A percentile compares a stretch with the other conserved stretches of the same genome.
Conservation (phyloP, 768 basidiomycete genomes). For the Hortiboletus flavorubellus region DNA sequence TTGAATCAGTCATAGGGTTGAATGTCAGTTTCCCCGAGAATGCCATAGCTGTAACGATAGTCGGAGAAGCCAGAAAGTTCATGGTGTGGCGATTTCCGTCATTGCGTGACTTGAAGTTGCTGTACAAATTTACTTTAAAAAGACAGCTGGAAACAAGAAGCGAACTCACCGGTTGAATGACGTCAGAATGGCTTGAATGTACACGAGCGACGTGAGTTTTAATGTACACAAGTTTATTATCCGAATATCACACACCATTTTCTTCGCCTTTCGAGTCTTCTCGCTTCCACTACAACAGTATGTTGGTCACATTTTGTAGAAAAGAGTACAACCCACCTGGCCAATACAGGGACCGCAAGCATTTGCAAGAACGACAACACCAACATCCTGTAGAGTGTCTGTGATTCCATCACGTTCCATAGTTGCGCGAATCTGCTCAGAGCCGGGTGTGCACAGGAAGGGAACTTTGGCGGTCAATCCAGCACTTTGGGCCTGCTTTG, state of each 20-base stretch:
- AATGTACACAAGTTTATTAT: background rate
- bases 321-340: slow-evolving; percentile 49
- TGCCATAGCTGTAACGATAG: slow-evolving; percentile 95
- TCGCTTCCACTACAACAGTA: slow-evolving; percentile 75
- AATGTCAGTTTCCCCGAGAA: slow-evolving; percentile 93
- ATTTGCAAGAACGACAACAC: slow-evolving; percentile 94
- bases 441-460: slow-evolving; percentile 86
- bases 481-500: slow-evolving; percentile 80
- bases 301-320: slow-evolving; percentile 2
- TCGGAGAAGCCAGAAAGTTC: slow-evolving; percentile 98
- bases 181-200: slow-evolving; percentile 76
- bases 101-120: slow-evolving; percentile 91
- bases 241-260: slow-evolving; percentile 58
- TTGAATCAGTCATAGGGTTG: slow-evolving; percentile 83
- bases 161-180: slow-evolving; percentile 85
- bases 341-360: slow-evolving; percentile 99
- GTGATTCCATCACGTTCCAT: slow-evolving; percentile 94
- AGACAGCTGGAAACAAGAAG: background rate
- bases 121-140: slow-evolving; percentile 18
- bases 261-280: slow-evolving; percentile 84
- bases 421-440: slow-evolving; percentile 95
- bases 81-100: slow-evolving; percentile 92
- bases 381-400: slow-evolving; percentile 75
- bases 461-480: slow-evolving; percentile 83
- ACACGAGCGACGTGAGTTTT: slow-evolving; percentile 2